These are phyloP conservation scores for Mycena metata DNA, from an alignment of 768 basidiomycete species.

Conservation along the genomic window DNA sequence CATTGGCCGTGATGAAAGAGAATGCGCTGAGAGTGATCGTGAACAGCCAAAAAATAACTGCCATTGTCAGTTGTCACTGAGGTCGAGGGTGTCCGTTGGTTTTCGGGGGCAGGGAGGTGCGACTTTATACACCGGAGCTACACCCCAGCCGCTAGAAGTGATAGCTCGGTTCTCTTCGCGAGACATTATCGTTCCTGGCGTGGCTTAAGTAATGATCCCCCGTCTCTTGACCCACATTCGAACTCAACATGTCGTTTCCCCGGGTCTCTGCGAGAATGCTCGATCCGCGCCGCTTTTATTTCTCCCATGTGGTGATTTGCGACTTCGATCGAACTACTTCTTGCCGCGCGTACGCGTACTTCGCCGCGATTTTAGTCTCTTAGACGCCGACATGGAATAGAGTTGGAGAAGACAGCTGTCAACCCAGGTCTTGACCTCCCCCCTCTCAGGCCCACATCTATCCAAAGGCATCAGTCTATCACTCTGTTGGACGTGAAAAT, in stretches of 20 bases:
- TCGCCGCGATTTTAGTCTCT: not conserved
- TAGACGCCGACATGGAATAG: not conserved
- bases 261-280: not conserved
- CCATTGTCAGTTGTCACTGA: constrained; percentile 2
- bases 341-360: not conserved
- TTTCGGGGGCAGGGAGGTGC: not conserved
- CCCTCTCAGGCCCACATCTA: constrained; percentile 5
- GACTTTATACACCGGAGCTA: constrained; percentile 2
- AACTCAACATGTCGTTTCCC: not conserved
- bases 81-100: not conserved
- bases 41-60: constrained; percentile 4
- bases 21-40: constrained; percentile 6
- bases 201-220: constrained; percentile 1
- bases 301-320: not conserved
- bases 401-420: not conserved
- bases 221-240: constrained; percentile 1
- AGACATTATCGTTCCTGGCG: no score
- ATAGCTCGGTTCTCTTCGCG: no score
- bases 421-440: not conserved
- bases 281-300: not conserved
- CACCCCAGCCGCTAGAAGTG: constrained; percentile 1
- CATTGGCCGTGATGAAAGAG: constrained; percentile 6
- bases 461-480: constrained; percentile 1
- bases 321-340: not conserved
- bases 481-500: not conserved